phyloP scores from a whole-genome alignment of 805 yeast species.

The Phaffomyces thermotolerans region DNA sequence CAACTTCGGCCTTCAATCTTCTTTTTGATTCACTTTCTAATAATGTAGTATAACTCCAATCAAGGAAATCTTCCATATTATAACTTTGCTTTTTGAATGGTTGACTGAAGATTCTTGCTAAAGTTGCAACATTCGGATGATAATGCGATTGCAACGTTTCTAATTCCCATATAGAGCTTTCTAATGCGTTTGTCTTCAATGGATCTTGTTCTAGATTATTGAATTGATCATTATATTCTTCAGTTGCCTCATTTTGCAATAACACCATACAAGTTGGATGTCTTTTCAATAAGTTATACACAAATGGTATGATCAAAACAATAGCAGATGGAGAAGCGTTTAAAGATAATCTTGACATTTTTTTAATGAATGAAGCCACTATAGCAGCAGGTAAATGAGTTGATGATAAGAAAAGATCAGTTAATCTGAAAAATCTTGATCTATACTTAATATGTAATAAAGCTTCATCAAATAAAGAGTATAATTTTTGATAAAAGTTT shows the following conservation, averaged over 20 bases:
- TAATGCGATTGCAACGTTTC: slow-evolving; percentile 75
- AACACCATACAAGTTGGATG: slow-evolving; percentile 93
- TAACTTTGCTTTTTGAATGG: slow-evolving; percentile 85
- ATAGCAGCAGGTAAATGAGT: slow-evolving; percentile 79
- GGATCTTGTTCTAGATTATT: slow-evolving; percentile 64
- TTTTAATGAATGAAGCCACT: slow-evolving; percentile 85
- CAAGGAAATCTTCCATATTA: slow-evolving; percentile 89
- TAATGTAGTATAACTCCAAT: slow-evolving; percentile 73
- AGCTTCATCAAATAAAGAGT: slow-evolving; percentile 69
- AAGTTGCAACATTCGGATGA: slow-evolving; percentile 91
- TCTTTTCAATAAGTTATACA: slow-evolving; percentile 79
- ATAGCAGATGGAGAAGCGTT: slow-evolving; percentile 84
- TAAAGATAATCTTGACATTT: slow-evolving; percentile 65
- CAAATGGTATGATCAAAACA: slow-evolving; percentile 82
- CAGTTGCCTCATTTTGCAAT: slow-evolving; percentile 44
- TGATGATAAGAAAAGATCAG: slow-evolving; percentile 79
- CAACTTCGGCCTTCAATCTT: slow-evolving; percentile 62
- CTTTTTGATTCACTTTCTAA: slow-evolving; percentile 57
- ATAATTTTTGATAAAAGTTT: slow-evolving; percentile 75
- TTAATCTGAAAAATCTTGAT: slow-evolving; percentile 79
- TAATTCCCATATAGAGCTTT: slow-evolving; percentile 89
- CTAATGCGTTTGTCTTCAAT: slow-evolving; percentile 66
- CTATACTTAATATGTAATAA: slow-evolving; percentile 73
- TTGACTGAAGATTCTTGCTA: slow-evolving; percentile 82
- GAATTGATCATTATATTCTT: slow-evolving; percentile 55